Evolutionary conservation across 2,329 filamentous ascomycete species (phyloP).

Genomic region (Zarea fungicola): DNA sequence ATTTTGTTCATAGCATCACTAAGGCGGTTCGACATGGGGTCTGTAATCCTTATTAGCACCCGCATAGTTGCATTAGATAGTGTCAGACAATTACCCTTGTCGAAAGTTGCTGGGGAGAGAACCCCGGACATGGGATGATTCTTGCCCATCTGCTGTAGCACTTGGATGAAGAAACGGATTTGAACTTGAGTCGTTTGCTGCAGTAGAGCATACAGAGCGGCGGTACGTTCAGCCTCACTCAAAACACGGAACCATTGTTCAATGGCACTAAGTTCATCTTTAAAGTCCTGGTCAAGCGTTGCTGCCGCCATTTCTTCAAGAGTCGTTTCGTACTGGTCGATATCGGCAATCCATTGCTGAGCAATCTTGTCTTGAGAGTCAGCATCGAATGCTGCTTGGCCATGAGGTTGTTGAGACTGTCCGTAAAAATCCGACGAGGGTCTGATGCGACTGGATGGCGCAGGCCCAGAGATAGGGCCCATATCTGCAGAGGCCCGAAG

Average conservation of each 20-base stretch:
- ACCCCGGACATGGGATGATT: conserved; percentile 96
- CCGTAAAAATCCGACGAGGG: conserved; percentile 95
- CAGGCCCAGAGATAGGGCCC: conserved; percentile 67
- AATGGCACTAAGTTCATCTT: conserved; percentile 96
- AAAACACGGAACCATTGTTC: conserved; percentile 99
- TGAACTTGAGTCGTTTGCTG: conserved; percentile 99
- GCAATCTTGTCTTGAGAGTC: conserved; percentile 90
- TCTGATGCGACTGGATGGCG: conserved; percentile 73
- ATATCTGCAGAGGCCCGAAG: conserved; percentile 95
- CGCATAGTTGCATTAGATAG: not conserved
- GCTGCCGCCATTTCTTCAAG: conserved; percentile 98
- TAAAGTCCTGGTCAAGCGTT: conserved; percentile 98
- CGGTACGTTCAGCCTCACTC: conserved; percentile 93
- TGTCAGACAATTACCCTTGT: conserved; percentile 65
- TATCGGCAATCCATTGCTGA: conserved; percentile 98
- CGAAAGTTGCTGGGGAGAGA: conserved; percentile 89
- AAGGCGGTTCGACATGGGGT: conserved; percentile 93
- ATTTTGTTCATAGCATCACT: conserved; percentile 97
- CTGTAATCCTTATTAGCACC: conserved; percentile 41
- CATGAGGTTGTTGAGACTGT: conserved; percentile 62
- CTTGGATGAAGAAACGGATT: conserved; percentile 98
- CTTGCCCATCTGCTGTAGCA: conserved; percentile 98
- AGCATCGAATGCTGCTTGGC: conserved; percentile 61
- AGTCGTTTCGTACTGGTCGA: conserved; percentile 98
- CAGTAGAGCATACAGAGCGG: conserved; percentile 87